phyloP scores from a whole-genome alignment of 2,329 filamentous ascomycete genomes.

The Leptosphaerulina australis region DNA sequence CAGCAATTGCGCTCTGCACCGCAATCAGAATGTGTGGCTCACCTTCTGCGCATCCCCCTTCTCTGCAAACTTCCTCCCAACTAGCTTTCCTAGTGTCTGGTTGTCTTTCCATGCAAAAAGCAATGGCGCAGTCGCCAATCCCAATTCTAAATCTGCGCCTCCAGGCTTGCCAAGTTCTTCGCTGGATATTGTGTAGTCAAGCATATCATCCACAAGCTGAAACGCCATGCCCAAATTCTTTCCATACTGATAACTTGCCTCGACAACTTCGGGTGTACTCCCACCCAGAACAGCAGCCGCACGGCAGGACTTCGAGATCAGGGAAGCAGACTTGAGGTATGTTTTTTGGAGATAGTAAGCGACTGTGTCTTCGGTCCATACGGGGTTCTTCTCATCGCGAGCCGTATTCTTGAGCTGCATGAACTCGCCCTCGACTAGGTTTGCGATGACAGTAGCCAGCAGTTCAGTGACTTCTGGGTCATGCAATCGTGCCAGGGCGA shows the following conservation, averaged over 20 bases:
- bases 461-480: constrained; percentile 96
- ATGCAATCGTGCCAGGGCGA: constrained; percentile 85
- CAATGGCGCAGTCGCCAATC: constrained; percentile 89
- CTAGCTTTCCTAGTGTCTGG: constrained; percentile 80
- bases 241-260: constrained; percentile 89
- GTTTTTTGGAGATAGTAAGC: constrained; percentile 97
- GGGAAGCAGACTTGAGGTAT: constrained; percentile 92
- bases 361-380: constrained; percentile 86
- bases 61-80: constrained; percentile 85
- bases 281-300: constrained; percentile 86
- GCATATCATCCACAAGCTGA: constrained; percentile 96
- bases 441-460: constrained; percentile 93
- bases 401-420: constrained; percentile 99
- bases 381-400: constrained; percentile 80
- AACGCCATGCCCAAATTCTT: constrained; percentile 94
- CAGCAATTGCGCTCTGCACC: background rate
- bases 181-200: constrained; percentile 90
- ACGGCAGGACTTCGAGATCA: constrained; percentile 95
- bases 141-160: constrained; percentile 90
- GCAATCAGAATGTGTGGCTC: constrained; percentile 47
- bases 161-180: constrained; percentile 91
- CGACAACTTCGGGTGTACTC: constrained; percentile 76
- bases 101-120: constrained; percentile 95
- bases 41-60: constrained; percentile 87
- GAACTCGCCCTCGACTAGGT: constrained; percentile 97